These are phyloP conservation scores for Rhodomyrtus tomentosa DNA, from an alignment of 345 rosid genomes.

Conservation along the genomic window DNA sequence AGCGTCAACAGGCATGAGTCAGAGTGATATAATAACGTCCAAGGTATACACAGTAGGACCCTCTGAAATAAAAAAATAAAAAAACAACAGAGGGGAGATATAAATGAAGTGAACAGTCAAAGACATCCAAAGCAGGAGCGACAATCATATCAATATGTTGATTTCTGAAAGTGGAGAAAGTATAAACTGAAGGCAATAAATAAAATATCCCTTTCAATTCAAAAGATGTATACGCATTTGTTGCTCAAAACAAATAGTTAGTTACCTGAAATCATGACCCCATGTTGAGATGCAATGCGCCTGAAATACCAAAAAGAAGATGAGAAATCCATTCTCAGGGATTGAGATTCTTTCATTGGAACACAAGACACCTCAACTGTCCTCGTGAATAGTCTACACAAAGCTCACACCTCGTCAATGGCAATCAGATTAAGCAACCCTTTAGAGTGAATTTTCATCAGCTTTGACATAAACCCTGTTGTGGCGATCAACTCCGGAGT, in stretches of 20 bases:
- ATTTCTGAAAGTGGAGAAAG: background rate
- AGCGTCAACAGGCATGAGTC: background rate
- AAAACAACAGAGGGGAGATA: background rate
- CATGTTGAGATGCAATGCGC: slow-evolving; percentile 97
- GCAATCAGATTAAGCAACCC: slow-evolving; percentile 91
- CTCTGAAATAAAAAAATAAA: background rate
- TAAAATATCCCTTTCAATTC: background rate
- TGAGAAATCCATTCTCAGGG: background rate
- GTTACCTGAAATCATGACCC: slow-evolving; percentile 99
- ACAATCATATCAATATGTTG: background rate
- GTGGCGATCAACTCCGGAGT: slow-evolving; percentile 92
- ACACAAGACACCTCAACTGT: background rate
- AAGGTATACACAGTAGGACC: background rate
- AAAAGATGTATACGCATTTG: background rate
- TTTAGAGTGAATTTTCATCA: slow-evolving; percentile 58
- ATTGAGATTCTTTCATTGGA: background rate
- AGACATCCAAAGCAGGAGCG: background rate
- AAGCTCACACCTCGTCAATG: slow-evolving; percentile 67
- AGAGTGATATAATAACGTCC: background rate
- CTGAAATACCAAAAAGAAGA: slow-evolving; percentile 30
- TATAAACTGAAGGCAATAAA: background rate
- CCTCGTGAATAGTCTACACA: background rate
- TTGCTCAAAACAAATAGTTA: background rate
- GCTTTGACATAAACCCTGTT: slow-evolving; percentile 72
- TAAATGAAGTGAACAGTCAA: background rate